Base-by-base conservation (phyloP, 2,329 filamentous ascomycete genomes). In the Clonostachys rosea region DNA sequence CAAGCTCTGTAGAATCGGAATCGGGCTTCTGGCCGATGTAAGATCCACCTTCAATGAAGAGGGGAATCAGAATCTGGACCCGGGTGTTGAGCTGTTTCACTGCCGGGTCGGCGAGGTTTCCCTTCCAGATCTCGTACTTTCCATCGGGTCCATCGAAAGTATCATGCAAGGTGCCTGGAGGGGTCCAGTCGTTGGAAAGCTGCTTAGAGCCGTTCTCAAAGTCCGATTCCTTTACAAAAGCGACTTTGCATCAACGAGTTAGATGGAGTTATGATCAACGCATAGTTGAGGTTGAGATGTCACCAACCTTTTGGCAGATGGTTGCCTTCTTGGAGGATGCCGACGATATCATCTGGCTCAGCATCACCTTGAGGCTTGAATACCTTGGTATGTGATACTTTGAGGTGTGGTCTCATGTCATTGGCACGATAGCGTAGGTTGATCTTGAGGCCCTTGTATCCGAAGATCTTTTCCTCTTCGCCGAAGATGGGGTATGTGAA, bases 401-500 rank as follows among this genome's bases (percentile, higher is more conserved):
- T 76, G 34, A 96, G 64, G 56, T 88, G 81, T 1, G 91, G 90
- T 54, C 84, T 83, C 70, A 97, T 83, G 62, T 96, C 87, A 62
- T 74, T 78, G 14, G 79, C 77, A 60, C 82, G 73, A 56, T 75
- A 85, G 52, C 82, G 82, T 47, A 97, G 70, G 52, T 82, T 80
- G 60, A 97, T 85, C 53, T 83, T 82, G 47, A 96, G 77, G 46
- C 83, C 83, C 62, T 90, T 85, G 73, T 96, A 96, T 36, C 92
- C 92, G 57, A 95, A 91, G 53, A 97, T 92, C 33, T 78, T 80
- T 66, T 99, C 91, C 9, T 94, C 86, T n/a, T 97, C 87, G 59
- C 90, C 90, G 56, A 97, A 96, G 53, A 99, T 87, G 2, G 89
- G 75, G 66, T 97, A 96, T 16, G 92, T 96, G 64, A 91, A 95